Base-by-base conservation (phyloP, 2,329 filamentous ascomycete genomes). In the Shiraia bambusicola region DNA sequence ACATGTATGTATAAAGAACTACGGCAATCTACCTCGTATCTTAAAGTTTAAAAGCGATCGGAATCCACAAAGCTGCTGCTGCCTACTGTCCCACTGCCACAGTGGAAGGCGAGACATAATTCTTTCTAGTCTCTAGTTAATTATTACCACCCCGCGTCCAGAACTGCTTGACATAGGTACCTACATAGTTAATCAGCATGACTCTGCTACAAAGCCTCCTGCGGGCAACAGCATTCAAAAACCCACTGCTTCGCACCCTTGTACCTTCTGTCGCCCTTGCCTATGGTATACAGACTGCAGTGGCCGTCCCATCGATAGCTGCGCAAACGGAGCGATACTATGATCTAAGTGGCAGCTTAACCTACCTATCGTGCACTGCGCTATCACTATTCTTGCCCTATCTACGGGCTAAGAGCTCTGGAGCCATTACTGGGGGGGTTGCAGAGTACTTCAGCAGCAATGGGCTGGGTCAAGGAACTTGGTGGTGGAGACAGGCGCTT, bases 241-340 rank as follows among this genome's bases (percentile, higher is more conserved):
- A 71, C 37, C 81, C 83, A 1, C 77, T 87, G 42, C 72, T 86
- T 10, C 75, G 81, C 30, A 84, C 80, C 1, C 68, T 84, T 8
- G 71, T 85, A 2, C 84, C 83, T 2, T 77, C 76, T 26, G 75
- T 85, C 10, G 76, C 77, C 5, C 76, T 83, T 8, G 82, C 82
- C 2, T 82, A 82, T 52, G 79, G 78, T 2, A 72, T 87, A 33
- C 84, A 87, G 69, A 72, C 77, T 7, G 79, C 76, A 28, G 78
- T 81, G 6, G 83, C 80, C 4, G 61, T 83, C 2, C 84, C 84
- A 4, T 84, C 81, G 5, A 80, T 85, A 46, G 49, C 76, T 17
- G 70, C 72, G 24, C 76, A 81, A 55, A 78, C 79, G 6, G 84
- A 87, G 58, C 77, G 79, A 27, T 85, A 84, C 72, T 87, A 84